Evolutionary conservation across 306 rosid species (phyloP).

Genomic region (Vigna mungo): DNA sequence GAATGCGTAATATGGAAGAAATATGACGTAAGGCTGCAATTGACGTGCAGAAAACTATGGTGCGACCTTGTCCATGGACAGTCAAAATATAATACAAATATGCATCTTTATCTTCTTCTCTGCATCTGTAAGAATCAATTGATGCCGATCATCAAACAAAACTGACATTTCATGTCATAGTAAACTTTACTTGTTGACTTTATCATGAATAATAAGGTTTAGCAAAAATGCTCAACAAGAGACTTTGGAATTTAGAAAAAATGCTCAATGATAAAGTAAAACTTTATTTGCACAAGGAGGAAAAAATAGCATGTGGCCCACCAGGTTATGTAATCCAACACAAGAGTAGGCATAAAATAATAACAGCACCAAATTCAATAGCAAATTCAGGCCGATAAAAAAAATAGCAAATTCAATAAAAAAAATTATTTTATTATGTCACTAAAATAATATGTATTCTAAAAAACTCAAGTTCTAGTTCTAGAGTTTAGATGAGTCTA

Average conservation of each 20-base stretch:
- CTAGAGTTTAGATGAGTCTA: slow-evolving; percentile 41
- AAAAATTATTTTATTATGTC: background rate
- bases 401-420: background rate
- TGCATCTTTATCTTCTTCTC: slow-evolving; percentile 93
- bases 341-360: background rate
- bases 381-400: background rate
- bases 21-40: slow-evolving; percentile 90
- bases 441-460: slow-evolving; percentile 13
- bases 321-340: slow-evolving; percentile 4
- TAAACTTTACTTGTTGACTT: slow-evolving; percentile 22
- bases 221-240: slow-evolving; percentile 33
- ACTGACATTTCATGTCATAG: slow-evolving; percentile 24
- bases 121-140: slow-evolving; percentile 72
- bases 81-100: slow-evolving; percentile 85
- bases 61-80: slow-evolving; percentile 91
- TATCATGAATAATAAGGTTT: slow-evolving; percentile 31
- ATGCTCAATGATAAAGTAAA: slow-evolving; percentile 17
- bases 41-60: slow-evolving; percentile 90
- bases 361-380: slow-evolving; percentile 12
- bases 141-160: slow-evolving; percentile 25
- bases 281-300: slow-evolving; percentile 23
- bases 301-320: slow-evolving; percentile 26
- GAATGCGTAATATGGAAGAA: slow-evolving; percentile 79
- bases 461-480: slow-evolving; percentile 30
- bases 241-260: slow-evolving; percentile 30